phyloP scores from a whole-genome alignment of 176 grass and related monocot genomes.

The Tuctoria greenei region DNA sequence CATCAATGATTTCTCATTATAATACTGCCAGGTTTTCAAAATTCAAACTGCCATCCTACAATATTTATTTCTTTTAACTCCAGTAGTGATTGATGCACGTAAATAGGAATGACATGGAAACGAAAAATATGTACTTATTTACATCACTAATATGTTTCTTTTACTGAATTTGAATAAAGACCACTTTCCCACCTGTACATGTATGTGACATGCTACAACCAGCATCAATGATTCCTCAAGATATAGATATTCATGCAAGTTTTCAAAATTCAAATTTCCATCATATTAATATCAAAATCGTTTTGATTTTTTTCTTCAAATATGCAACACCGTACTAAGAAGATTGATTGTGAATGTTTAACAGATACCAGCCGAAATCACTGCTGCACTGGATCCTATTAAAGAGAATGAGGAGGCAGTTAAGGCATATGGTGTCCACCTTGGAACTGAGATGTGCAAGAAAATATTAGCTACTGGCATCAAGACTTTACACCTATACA shows the following conservation, averaged over 20 bases:
- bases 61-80: slow-evolving; percentile 3
- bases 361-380: slow-evolving; percentile 78
- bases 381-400: slow-evolving; percentile 68
- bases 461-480: slow-evolving; percentile 84
- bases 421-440: slow-evolving; percentile 74
- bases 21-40: neutral
- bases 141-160: neutral
- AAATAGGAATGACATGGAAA: neutral
- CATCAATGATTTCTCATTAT: neutral
- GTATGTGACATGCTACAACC: neutral
- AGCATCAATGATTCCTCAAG: neutral
- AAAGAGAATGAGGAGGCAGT: slow-evolving; percentile 92
- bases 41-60: neutral
- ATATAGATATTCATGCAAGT: neutral
- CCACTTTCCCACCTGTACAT: neutral
- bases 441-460: slow-evolving; percentile 92
- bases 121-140: neutral
- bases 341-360: slow-evolving; percentile 13
- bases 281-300: neutral
- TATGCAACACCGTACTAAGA: neutral
- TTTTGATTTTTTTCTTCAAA: neutral
- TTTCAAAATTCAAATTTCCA: neutral
- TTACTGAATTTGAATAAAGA: slow-evolving; percentile 14
- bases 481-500: slow-evolving; percentile 87
- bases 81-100: slow-evolving; percentile 26